A percentile compares a stretch with the other conserved stretches of the same genome.
Conservation (phyloP, 202 grass and related monocot species). For the Cymbopogon flexuosus region DNA sequence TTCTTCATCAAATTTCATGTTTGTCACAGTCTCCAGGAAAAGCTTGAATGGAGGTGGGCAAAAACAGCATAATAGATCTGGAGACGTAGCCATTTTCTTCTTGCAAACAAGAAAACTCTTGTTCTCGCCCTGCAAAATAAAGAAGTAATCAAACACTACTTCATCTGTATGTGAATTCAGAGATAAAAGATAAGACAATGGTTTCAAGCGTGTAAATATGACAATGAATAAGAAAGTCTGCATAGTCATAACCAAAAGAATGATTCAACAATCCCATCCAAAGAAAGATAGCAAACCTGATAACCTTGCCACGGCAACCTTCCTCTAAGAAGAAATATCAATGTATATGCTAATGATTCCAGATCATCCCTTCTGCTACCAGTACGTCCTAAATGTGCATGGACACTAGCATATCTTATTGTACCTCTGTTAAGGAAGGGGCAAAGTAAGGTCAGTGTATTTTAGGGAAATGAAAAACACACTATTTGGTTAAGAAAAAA, state of each 20-base stretch:
- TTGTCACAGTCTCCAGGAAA: slow-evolving; percentile 83
- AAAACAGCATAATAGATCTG: slow-evolving; percentile 77
- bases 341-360: slow-evolving; percentile 87
- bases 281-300: slow-evolving; percentile 55
- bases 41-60: slow-evolving; percentile 83
- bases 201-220: neutral
- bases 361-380: slow-evolving; percentile 94
- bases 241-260: slow-evolving; percentile 6
- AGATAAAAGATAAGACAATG: neutral
- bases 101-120: slow-evolving; percentile 98
- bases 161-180: slow-evolving; percentile 4
- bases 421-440: slow-evolving; percentile 61
- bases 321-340: slow-evolving; percentile 91
- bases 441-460: slow-evolving; percentile 27
- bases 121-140: slow-evolving; percentile 78
- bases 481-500: neutral
- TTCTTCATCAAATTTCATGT: slow-evolving; percentile 98
- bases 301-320: slow-evolving; percentile 94
- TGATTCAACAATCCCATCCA: slow-evolving; percentile 18
- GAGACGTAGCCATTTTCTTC: slow-evolving; percentile 93
- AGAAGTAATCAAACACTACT: slow-evolving; percentile 14
- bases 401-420: slow-evolving; percentile 94
- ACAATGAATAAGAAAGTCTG: slow-evolving; percentile 19
- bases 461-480: slow-evolving; percentile 20
- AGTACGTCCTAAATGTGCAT: slow-evolving; percentile 92